phyloP scores from a whole-genome alignment of 805 yeast genomes.

The Citeromyces nyonsensis region DNA sequence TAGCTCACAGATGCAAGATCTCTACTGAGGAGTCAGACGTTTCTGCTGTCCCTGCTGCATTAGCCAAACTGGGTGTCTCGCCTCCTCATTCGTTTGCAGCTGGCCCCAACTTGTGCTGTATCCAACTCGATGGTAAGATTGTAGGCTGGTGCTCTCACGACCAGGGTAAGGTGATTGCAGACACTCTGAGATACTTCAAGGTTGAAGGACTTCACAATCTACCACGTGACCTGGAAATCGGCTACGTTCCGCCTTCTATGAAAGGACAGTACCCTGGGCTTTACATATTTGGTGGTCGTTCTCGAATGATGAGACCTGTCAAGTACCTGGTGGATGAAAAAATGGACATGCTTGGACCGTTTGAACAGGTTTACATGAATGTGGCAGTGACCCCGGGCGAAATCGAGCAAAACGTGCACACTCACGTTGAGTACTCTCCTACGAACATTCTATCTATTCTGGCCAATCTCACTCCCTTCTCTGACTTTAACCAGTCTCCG shows the following conservation, averaged over 20 bases:
- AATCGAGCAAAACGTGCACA: conserved; percentile 64
- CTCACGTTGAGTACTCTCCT: conserved; percentile 91
- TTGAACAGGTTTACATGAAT: conserved; percentile 95
- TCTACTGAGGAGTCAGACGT: conserved; percentile 69
- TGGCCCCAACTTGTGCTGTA: conserved; percentile 80
- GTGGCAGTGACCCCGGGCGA: conserved; percentile 91
- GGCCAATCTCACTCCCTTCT: conserved; percentile 95
- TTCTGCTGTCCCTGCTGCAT: conserved; percentile 46
- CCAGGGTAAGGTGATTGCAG: conserved; percentile 76
- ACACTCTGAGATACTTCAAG: conserved; percentile 85
- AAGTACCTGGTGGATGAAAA: conserved; percentile 77
- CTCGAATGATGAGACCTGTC: conserved; percentile 94
- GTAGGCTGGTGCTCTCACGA: conserved; percentile 91
- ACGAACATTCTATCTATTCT: conserved; percentile 87
- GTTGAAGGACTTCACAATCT: conserved; percentile 66
- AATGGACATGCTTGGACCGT: conserved; percentile 86
- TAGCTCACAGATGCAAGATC: conserved; percentile 87
- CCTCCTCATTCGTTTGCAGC: conserved; percentile 72
- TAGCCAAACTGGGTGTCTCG: conserved; percentile 64
- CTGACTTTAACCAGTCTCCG: conserved; percentile 97
- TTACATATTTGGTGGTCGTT: conserved; percentile 77
- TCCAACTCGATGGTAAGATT: conserved; percentile 84
- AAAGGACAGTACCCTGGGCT: conserved; percentile 97
- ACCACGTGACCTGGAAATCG: conserved; percentile 81
- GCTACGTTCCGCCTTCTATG: conserved; percentile 89